Evolutionary conservation across 768 basidiomycete species (phyloP).

Genomic region (Dacryopinax primogenitus): DNA sequence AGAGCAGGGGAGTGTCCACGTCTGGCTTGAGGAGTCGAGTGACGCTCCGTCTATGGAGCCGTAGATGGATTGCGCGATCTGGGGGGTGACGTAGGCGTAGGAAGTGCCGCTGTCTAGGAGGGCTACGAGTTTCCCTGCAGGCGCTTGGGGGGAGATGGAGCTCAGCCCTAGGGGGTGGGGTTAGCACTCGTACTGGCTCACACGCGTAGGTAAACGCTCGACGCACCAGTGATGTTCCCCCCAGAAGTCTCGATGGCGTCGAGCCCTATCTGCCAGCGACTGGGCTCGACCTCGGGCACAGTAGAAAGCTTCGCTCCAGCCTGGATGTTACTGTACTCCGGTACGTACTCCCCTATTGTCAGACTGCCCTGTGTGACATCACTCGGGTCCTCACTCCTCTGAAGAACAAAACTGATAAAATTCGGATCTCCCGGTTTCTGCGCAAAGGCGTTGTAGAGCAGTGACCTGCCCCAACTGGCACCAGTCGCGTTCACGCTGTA

Average conservation of each 20-base stretch:
- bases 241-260: slow-evolving; percentile 40
- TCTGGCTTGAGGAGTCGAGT: slow-evolving; percentile 39
- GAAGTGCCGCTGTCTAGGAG: slow-evolving; percentile 74
- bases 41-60: slow-evolving; percentile 48
- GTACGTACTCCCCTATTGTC: slow-evolving; percentile 60
- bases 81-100: slow-evolving; percentile 63
- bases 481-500: slow-evolving; percentile 43
- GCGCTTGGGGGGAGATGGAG: slow-evolving; percentile 43
- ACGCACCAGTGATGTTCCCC: slow-evolving; percentile 6
- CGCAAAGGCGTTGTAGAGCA: slow-evolving; percentile 65
- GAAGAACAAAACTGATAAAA: slow-evolving; percentile 64
- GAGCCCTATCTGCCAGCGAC: slow-evolving; percentile 63
- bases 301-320: slow-evolving; percentile 51
- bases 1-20: slow-evolving; percentile 64
- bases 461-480: slow-evolving; percentile 44
- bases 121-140: slow-evolving; percentile 57
- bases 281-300: slow-evolving; percentile 52
- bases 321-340: slow-evolving; percentile 46
- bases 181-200: background rate
- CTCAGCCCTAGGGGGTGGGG: slow-evolving; percentile 26
- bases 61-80: slow-evolving; percentile 58
- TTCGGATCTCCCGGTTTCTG: slow-evolving; percentile 60
- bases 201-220: background rate
- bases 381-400: slow-evolving; percentile 41
- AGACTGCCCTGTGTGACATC: slow-evolving; percentile 55